Base-by-base conservation (phyloP, 2,329 filamentous ascomycete species). In the Penicillium verrucosum region DNA sequence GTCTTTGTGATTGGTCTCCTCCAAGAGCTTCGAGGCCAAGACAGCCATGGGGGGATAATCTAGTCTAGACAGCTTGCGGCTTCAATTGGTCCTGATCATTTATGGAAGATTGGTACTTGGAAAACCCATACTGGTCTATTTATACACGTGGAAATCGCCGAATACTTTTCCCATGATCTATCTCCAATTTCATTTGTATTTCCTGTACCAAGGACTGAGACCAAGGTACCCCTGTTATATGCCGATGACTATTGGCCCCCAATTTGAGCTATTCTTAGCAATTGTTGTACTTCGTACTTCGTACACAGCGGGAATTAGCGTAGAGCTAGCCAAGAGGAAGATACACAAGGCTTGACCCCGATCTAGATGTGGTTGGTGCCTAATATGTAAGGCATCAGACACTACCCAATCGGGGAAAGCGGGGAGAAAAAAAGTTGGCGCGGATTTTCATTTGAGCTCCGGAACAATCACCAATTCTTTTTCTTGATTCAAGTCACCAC, bases 371-470 rank as follows among this genome's bases (percentile, higher is more conserved):
- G 14, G 7, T 23, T n/a, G 18, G 7, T 42, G 52, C 60, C 59
- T 47, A 5, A 30, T 5, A 11, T 21, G 0, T 7, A 6, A 59
- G 59, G 57, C 54, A 55, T 0, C 0, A 67, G 64, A 1, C 1
- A 16, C 32, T 54, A n/a, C 57, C 60, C 23, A 41, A 65, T 59
- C 27, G 43, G 60, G 64, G 45, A 64, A 66, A 59, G 62, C 63
- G 64, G 64, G 59, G 57, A 61, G 57, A 61, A 65, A 66, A 66
- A 66, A 65, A 63, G 59, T 65, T 62, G 61, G 60, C 58, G 61
- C 62, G 59, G 62, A 62, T 64, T 65, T 64, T 65, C 59, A 57
- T 60, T 51, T 52, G 51, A 64, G 54, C 61, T 65, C 43, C 57
- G 41, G 54, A 57, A 56, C 52, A 60, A 29, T 60, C 56, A 52